Percentiles rank a stretch among this genome's conserved stretches.
Evolutionary conservation across 176 grass and related monocot species (phyloP).

Genomic region (Cocos nucifera): DNA sequence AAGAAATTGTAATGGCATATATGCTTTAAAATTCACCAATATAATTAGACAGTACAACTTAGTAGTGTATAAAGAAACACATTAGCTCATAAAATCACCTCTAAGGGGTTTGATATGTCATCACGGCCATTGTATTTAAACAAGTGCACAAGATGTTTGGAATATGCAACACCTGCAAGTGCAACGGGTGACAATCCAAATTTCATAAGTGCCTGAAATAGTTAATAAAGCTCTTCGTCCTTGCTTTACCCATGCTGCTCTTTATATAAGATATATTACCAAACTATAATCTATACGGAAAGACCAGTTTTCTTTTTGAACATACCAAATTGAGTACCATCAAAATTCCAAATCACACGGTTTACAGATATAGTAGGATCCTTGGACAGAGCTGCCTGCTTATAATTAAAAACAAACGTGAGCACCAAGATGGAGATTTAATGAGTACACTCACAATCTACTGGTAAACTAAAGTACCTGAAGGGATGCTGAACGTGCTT

Average conservation of each 20-base stretch:
- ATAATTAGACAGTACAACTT: too few relatives aligned
- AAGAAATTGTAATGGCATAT: too few relatives aligned
- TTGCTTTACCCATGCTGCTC: too few relatives aligned
- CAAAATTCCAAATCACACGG: slow-evolving; percentile 24
- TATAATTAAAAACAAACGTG: background rate
- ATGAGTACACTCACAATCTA: too few relatives aligned
- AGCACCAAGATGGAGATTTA: too few relatives aligned
- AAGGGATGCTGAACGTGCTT: slow-evolving; percentile 1
- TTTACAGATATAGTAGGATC: slow-evolving; percentile 21
- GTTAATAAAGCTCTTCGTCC: too few relatives aligned
- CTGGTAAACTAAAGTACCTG: slow-evolving; percentile 9
- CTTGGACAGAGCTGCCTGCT: slow-evolving; percentile 14
- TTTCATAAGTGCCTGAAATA: too few relatives aligned
- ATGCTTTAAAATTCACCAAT: too few relatives aligned
- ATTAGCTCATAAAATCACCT: background rate
- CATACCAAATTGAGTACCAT: slow-evolving; percentile 26
- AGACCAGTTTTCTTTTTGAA: background rate
- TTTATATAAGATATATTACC: too few relatives aligned
- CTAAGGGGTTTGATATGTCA: slow-evolving; percentile 9
- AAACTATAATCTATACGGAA: too few relatives aligned
- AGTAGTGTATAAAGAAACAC: too few relatives aligned
- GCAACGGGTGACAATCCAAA: too few relatives aligned
- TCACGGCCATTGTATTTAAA: slow-evolving; percentile 3
- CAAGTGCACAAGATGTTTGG: slow-evolving; percentile 21
- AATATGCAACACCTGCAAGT: slow-evolving; percentile 23